Evolutionary conservation across 495 filamentous ascomycete genomes (phyloP), one percentile per base, ranked within the genome.

Genomic region (Penicillium alfredii): DNA sequence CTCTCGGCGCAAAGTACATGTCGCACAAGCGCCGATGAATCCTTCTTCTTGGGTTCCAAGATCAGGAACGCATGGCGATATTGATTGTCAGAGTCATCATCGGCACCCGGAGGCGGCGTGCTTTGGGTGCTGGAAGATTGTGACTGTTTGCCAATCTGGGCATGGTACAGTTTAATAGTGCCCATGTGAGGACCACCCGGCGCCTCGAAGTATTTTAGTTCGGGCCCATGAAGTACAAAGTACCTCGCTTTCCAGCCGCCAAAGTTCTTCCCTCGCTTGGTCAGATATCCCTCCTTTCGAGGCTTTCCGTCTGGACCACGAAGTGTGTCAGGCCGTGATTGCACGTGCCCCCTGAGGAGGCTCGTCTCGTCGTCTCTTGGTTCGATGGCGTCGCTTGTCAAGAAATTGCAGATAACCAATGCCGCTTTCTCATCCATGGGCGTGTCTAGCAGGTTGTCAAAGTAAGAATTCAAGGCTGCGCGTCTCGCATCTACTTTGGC

Each of bases 241-340:
- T 85, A 97, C 36, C 92, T 74, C 10, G 86, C 87, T 57, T 98
- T 98, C 92, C 92, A 98, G n/a, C 92, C 92, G 15, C 92, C 92
- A 61, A 97, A 97, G 47, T 95, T 96, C 68, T 98, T 98, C 16
- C 92, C 92, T 38, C 84, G 72, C 64, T 98, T 98, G 5, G 92
- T 96, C 19, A 98, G 68, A 67, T 96, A 97, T 10, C 92, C 92
- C 53, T 81, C 88, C 52, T 89, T 90, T 43, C 79, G 69, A 1
- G 82, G 78, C 35, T 78, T 78, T 3, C 77, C 79, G 42, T 83
- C 74, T 6, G 77, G 68, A 0, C 78, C 76, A 16, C 61, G 55
- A 47, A 29, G 50, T 40, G 68, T 66, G 56, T 56, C 60, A 35
- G 44, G 50, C 14, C 53, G 48, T 14, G 69, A 53, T 18, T 63